phyloP scores from a whole-genome alignment of 345 rosid genomes.

The Passiflora organensis region DNA sequence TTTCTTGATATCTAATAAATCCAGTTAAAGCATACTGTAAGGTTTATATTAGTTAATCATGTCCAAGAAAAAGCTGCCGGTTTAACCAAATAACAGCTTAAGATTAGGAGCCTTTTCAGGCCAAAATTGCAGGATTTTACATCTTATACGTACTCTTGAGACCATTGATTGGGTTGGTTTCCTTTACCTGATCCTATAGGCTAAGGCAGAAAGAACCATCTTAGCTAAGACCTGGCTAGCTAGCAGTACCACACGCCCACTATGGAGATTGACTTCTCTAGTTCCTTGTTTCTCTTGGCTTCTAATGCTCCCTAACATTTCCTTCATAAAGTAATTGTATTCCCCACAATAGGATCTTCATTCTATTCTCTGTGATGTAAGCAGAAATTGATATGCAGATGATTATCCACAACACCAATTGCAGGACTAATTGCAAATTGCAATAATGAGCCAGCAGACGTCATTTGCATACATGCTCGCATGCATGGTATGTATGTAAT shows the following conservation, averaged over 20 bases:
- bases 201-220: too few relatives aligned
- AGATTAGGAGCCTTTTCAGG: background rate
- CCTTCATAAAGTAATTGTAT: conserved; percentile 42
- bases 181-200: too few relatives aligned
- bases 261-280: conserved; percentile 51
- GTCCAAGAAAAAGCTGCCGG: background rate
- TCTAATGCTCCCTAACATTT: conserved; percentile 29
- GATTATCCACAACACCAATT: conserved; percentile 44
- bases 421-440: too few relatives aligned
- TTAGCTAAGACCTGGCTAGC: too few relatives aligned
- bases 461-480: conserved; percentile 10
- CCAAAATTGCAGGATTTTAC: background rate
- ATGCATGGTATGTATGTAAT: too few relatives aligned
- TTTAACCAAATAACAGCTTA: too few relatives aligned
- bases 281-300: too few relatives aligned
- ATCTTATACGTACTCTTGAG: too few relatives aligned
- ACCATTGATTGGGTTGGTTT: too few relatives aligned
- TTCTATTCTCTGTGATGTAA: conserved; percentile 43
- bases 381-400: conserved; percentile 35
- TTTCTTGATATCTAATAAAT: conserved; percentile 19
- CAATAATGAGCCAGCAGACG: too few relatives aligned
- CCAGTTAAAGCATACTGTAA: conserved; percentile 10
- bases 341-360: conserved; percentile 43
- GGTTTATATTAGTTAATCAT: background rate
- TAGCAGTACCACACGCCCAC: conserved; percentile 23